These are phyloP conservation scores for Pseudopithomyces maydicus DNA, from an alignment of 2,329 filamentous ascomycete genomes.

Conservation along the genomic window DNA sequence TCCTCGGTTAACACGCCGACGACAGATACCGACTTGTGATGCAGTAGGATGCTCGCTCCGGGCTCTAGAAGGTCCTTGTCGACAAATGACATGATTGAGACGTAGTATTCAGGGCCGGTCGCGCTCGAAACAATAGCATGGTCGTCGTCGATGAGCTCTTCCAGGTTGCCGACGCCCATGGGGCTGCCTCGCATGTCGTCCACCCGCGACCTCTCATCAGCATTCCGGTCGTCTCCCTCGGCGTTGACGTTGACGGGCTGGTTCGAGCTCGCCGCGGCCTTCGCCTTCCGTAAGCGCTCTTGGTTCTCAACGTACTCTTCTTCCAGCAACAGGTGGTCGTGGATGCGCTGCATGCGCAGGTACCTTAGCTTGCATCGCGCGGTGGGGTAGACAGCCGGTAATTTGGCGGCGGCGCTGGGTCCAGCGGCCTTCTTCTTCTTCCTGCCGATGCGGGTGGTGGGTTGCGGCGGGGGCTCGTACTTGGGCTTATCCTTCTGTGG, in stretches of 20 bases:
- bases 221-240: constrained; percentile 85
- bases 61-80: constrained; percentile 98
- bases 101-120: constrained; percentile 97
- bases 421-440: constrained; percentile 98
- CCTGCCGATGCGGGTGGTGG: constrained; percentile 93
- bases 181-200: constrained; percentile 98
- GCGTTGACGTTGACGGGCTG: constrained; percentile 62
- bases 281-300: constrained; percentile 91
- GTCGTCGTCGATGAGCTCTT: constrained; percentile 99
- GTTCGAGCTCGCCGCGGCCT: constrained; percentile 67
- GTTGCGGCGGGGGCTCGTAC: constrained; percentile 97
- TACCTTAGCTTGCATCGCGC: constrained; percentile 97
- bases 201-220: constrained; percentile 91
- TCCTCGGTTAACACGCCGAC: constrained; percentile 97
- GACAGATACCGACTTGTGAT: constrained; percentile 97
- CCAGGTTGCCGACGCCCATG: constrained; percentile 96
- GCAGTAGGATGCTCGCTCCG: constrained; percentile 90
- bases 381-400: constrained; percentile 91
- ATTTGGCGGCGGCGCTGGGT: constrained; percentile 91
- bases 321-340: constrained; percentile 94
- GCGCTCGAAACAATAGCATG: constrained; percentile 98
- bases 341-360: constrained; percentile 96
- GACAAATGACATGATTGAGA: constrained; percentile 99
- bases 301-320: constrained; percentile 99
- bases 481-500: constrained; percentile 97